These are phyloP conservation scores for Chloranthus sessilifolius DNA, from an alignment of 164 flowering plant genomes.

Conservation along the genomic window DNA sequence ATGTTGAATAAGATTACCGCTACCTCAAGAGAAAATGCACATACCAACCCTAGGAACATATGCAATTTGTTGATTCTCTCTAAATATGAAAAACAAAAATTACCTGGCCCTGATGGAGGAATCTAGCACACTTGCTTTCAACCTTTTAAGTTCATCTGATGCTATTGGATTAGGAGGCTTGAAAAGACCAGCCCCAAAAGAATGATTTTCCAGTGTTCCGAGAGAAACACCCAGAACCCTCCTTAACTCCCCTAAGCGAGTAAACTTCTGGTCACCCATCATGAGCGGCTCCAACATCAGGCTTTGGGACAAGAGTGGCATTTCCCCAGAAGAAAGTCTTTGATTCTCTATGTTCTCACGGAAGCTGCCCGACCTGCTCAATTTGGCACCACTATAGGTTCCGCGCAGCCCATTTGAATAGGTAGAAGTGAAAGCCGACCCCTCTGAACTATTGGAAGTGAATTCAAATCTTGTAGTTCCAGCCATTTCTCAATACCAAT, in stretches of 20 bases:
- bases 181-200: constrained; percentile 42
- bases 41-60: no score
- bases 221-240: constrained; percentile 39
- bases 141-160: constrained; percentile 46
- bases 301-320: constrained; percentile 43
- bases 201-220: constrained; percentile 41
- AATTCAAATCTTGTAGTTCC: constrained; percentile 57
- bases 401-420: constrained; percentile 58
- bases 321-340: constrained; percentile 38
- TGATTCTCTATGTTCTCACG: constrained; percentile 53
- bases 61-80: no score
- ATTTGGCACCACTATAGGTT: constrained; percentile 28
- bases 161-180: constrained; percentile 35
- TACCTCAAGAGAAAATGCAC: no score
- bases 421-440: constrained; percentile 35
- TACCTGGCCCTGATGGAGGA: constrained; percentile 35
- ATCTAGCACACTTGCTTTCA: constrained; percentile 42
- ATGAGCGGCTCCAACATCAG: constrained; percentile 52
- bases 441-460: constrained; percentile 49
- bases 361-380: constrained; percentile 71
- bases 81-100: constrained; percentile 18
- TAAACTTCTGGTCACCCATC: constrained; percentile 46
- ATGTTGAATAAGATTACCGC: no score
- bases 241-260: constrained; percentile 46
- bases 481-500: constrained; percentile 39